Base-by-base conservation (phyloP, 495 filamentous ascomycete genomes). In the Neurospora intermedia region DNA sequence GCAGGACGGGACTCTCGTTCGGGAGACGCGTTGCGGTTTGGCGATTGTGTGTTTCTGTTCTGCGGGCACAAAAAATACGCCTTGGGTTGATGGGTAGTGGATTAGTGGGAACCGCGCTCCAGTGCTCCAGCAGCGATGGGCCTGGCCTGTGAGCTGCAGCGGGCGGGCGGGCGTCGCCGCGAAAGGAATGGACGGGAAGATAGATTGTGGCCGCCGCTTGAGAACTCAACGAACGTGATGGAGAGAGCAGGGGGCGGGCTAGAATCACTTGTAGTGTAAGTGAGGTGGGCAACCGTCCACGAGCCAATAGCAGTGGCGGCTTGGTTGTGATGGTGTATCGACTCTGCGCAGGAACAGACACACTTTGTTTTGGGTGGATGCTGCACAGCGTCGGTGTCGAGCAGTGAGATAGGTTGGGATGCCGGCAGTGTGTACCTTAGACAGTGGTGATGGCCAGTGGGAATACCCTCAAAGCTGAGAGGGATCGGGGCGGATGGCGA, bases 21-120 rank as follows among this genome's bases (percentile, higher is more conserved):
- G 69, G 54, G 70, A 72, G 75, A 76, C 77, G 78, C 75, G 77
- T 75, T 77, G 69, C 71, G 27, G 54, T 66, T 66, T 71, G 62
- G 71, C 71, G 75, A 18, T 38, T 4, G 35, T 38, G 35, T 71
- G 20, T 31, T 31, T 72, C 23, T n/a, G 59, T 66, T 71, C 45
- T 70, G 76, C 69, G 72, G 76, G 70, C 75, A 74, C 75, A 76
- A 76, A 75, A 76, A 74, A 71, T 27, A 71, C 73, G 73, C 73
- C 73, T 69, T 45, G 70, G 66, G 48, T 74, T 72, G 45, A 41
- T 59, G 70, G 73, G 70, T 66, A 66, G 54, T 66, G 54, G 54
- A 62, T 62, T 62, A 66, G 54, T 66, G 54, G 54, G 54, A 66
- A 66, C 54, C 54, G 54, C 54, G 54, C 54, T 66, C 54, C 54